Conservation (phyloP, 1,139 yeast genomes). For the Yamadazyma diospyri region DNA sequence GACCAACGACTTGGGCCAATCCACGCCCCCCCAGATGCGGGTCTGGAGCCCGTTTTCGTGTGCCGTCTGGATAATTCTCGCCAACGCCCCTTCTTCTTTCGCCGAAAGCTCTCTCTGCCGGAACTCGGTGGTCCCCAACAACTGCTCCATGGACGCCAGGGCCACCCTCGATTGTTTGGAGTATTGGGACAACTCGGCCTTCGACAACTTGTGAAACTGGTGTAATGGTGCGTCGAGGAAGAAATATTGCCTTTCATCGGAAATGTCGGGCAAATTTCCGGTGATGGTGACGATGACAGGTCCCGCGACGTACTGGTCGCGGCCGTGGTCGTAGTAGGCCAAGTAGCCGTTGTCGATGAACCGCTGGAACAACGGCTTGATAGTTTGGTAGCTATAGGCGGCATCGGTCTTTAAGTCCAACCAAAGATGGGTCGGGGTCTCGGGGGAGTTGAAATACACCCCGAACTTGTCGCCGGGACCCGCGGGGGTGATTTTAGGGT, state of each 20-base stretch:
- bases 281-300: constrained; percentile 40
- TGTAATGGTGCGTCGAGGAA: constrained; percentile 40
- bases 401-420: constrained; percentile 42
- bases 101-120: constrained; percentile 18
- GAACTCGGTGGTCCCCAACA: constrained; percentile 24
- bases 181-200: constrained; percentile 18
- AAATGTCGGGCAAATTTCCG: constrained; percentile 37
- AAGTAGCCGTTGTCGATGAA: constrained; percentile 33
- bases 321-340: constrained; percentile 28
- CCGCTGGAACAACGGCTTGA: constrained; percentile 27
- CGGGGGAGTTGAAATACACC: constrained; percentile 39
- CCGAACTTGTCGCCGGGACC: constrained; percentile 23
- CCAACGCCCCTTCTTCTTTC: constrained; percentile 19
- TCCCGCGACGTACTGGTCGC: constrained; percentile 24
- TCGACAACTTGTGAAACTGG: constrained; percentile 18
- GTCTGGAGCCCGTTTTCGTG: constrained; percentile 37
- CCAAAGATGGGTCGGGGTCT: constrained; percentile 38
- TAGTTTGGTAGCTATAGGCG: constrained; percentile 26
- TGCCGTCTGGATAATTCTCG: constrained; percentile 25
- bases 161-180: constrained; percentile 32
- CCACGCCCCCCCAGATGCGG: constrained; percentile 43
- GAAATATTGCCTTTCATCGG: constrained; percentile 28
- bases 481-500: constrained; percentile 19
- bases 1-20: constrained; percentile 34
- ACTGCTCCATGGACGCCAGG: constrained; percentile 29